Conservation (phyloP, 805 yeast genomes). For the Ogataea thermomethanolica region DNA sequence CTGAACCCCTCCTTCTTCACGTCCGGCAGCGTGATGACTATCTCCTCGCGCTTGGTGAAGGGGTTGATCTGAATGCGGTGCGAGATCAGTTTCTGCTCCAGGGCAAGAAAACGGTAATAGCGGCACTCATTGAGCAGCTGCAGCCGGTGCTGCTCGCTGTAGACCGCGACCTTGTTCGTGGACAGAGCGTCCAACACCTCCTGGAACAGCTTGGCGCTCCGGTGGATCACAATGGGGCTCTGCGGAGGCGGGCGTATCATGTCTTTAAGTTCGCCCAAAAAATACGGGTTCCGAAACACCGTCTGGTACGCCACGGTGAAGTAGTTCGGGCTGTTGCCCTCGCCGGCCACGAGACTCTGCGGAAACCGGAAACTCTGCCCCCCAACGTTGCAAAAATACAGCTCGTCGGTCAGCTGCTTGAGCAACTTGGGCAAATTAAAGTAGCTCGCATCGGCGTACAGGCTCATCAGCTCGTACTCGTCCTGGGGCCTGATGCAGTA, state of each 20-base stretch:
- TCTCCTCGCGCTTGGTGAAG: conserved; percentile 49
- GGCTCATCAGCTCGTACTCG: conserved; percentile 57
- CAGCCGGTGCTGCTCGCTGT: conserved; percentile 52
- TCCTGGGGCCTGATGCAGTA: conserved; percentile 59
- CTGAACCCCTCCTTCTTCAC: conserved; percentile 38
- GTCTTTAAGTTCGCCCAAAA: conserved; percentile 37
- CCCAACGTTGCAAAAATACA: conserved; percentile 57
- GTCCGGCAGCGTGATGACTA: conserved; percentile 48
- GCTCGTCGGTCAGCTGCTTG: conserved; percentile 46
- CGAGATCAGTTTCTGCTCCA: conserved; percentile 68
- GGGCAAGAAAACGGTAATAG: conserved; percentile 69
- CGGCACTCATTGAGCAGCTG: conserved; percentile 64
- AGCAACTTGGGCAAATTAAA: conserved; percentile 61
- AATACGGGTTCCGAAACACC: conserved; percentile 44
- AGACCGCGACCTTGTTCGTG: conserved; percentile 49
- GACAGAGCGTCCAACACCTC: conserved; percentile 53
- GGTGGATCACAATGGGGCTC: conserved; percentile 48
- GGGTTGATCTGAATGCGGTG: conserved; percentile 52
- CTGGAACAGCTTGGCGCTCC: conserved; percentile 52
- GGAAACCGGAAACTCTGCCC: conserved; percentile 57
- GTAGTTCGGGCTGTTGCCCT: conserved; percentile 77
- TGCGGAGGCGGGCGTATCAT: conserved; percentile 78
- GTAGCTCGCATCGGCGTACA: conserved; percentile 69
- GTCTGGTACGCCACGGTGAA: conserved; percentile 61
- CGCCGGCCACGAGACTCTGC: conserved; percentile 45